Evolutionary conservation across 805 yeast species (phyloP), one percentile per base, ranked within the genome.

Genomic region (Candida xiaguanensis): DNA sequence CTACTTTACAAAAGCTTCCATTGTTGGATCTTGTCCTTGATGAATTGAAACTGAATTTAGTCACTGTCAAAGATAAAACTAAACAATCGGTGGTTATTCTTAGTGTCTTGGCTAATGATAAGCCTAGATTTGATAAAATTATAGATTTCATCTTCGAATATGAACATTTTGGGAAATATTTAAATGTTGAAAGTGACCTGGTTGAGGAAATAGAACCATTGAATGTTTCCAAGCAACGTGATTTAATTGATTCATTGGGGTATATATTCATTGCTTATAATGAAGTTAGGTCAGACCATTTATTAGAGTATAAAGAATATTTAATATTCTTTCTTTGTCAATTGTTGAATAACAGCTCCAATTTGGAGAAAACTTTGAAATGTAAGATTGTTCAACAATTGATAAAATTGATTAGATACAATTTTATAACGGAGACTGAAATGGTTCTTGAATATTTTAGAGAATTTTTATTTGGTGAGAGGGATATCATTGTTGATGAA

Each of bases 281-380:
- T 48, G 68, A 64, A 3, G 51, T 62, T 12, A 5, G 37, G 9
- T 36, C 43, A 6, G 35, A 42, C 15, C 11, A 12, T 8, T 27
- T 35, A 27, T 48, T 58, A 12, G 48, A 55, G 6, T 75, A 63
- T 55, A 80, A 84, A 45, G 95, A 89, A 50, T 79, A 79, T 28
- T 64, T 90, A 12, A 60, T 89, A 22, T 76, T 80, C 39, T 64
- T 82, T 31, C 57, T 87, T 47, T 79, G 89, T n/a, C 81, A 77
- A 51, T 72, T 86, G 4, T 66, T 90, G 35, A 75, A 82, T 54
- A 73, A 83, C 0, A 72, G 85, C 0, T 78, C 95, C 0, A 72
- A 70, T 24, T 62, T 77, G 22, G 96, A 86, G 50, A 80, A 80
- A 8, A 77, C 89, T 1, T 67, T 88, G 41, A 72, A 88, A 50